phyloP scores from a whole-genome alignment of 2,329 filamentous ascomycete genomes.

The Sarocladium kiliense region DNA sequence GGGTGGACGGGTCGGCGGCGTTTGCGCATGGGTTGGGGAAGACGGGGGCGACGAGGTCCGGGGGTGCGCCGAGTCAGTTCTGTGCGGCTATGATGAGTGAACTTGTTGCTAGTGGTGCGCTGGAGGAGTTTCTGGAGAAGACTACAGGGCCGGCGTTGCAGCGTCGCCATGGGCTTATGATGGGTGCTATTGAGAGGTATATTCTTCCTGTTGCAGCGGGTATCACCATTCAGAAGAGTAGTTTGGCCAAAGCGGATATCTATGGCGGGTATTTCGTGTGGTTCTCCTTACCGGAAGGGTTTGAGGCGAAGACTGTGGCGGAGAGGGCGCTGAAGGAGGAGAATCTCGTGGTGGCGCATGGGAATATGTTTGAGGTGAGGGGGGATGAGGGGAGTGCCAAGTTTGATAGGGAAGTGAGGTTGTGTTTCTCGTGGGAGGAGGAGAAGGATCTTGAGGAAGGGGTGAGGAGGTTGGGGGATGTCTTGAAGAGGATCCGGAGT shows the following conservation, averaged over 20 bases:
- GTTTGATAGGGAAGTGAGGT: conserved; percentile 56
- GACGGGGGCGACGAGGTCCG: conserved; percentile 49
- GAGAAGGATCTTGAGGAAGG: conserved; percentile 62
- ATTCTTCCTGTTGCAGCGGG: conserved; percentile 56
- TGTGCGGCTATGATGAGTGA: conserved; percentile 45
- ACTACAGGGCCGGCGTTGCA: conserved; percentile 40
- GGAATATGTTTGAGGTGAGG: conserved; percentile 63
- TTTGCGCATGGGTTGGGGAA: conserved; percentile 46
- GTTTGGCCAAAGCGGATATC: conserved; percentile 36
- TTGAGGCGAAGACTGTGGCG: conserved; percentile 51
- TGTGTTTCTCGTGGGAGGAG: conserved; percentile 71
- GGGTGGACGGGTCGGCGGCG: conserved; percentile 66
- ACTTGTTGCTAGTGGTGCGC: conserved; percentile 37
- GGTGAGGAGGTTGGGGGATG: conserved; percentile 53
- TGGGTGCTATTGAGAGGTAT: conserved; percentile 51
- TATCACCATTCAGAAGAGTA: conserved; percentile 25
- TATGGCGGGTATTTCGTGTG: conserved; percentile 86
- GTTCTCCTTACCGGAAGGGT: conserved; percentile 54
- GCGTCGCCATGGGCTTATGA: conserved; percentile 44
- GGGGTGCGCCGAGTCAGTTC: conserved; percentile 54
- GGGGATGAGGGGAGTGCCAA: conserved; percentile 46
- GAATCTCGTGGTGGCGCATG: conserved; percentile 62
- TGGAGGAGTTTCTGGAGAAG: conserved; percentile 38
- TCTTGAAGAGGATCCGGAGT: conserved; percentile 30
- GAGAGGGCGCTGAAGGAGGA: conserved; percentile 55